Evolutionary conservation across 352 stramenopile species (phyloP), one percentile per base, ranked within the genome.

Genomic region (Phytophthora pini): DNA sequence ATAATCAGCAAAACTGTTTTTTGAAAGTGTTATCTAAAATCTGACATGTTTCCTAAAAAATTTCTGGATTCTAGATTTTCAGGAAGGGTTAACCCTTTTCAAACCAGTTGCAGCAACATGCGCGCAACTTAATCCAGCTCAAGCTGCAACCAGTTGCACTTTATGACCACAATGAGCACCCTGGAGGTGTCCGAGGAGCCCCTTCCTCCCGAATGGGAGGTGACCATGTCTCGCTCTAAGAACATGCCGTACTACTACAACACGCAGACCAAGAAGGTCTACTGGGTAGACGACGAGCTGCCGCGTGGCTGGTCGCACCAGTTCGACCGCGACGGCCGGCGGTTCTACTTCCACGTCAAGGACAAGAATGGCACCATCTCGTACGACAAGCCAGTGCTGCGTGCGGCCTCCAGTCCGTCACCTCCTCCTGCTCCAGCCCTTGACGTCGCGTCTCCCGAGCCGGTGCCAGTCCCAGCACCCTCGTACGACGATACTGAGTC

Each of bases 231-330:
- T 13, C 82, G 83, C 45, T 90, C 80, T 65, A 92, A 94, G 74
- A 89, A 89, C 70, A 81, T 88, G 74, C 82, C 84, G 55, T 95
- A 95, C 74, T 95, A 95, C 79, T 90, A 87, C 71, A 88, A 95
- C 59, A 57, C 66, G 45, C 76, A 82, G 68, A 85, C 70, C 43
- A 83, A 91, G 51, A 92, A 92, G 65, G 79, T 89, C 3, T 95
- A 94, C 67, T 95, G 86, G 85, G 80, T 90, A 43, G 84, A 94
- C 56, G 77, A 92, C 56, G 84, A 92, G 53, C 70, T 95, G 38
- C 88, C 88, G 54, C 72, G 76, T 48, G 88, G 88, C 40, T 95
- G 88, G 88, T 80, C 84, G 15, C 80, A 92, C 62, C 80, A 93
- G 70, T 90, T 93, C 64, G 84, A 95, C 59, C 65, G 76, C 15